Base-by-base conservation (phyloP, 495 filamentous ascomycete species). In the Thozetella sp. region DNA sequence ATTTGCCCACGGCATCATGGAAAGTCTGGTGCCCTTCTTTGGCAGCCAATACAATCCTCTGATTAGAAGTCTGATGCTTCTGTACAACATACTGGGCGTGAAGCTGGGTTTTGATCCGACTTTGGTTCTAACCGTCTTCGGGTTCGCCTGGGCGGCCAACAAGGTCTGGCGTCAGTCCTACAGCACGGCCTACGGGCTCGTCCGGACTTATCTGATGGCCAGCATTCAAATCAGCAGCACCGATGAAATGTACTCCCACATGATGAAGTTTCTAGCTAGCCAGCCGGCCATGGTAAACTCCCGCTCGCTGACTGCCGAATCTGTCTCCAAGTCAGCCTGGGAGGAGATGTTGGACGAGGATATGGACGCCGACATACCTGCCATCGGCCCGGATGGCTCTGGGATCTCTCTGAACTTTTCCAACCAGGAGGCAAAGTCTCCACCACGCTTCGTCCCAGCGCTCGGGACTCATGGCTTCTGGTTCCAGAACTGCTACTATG, bases 231-330 rank as follows among this genome's bases (percentile, higher is more conserved):
- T 91, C 61, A 73, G 76, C 56, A 79, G 76, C 59, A 72, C 73
- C 30, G 87, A 91, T 63, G 82, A 86, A 40, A 84, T 89, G 15
- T 88, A 84, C 69, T 61, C 70, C 12, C 80, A 87, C 57, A 65
- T 88, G 40, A 84, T 90, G 74, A 71, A 78, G 25, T 90, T 85
- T 82, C 75, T 89, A 2, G 80, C 83, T 0, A 65, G 75, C 26
- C 85, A 88, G 58, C 79, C 76, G 9, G 73, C 71, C 46, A 73
- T 83, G 40, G 80, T 77, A 43, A 75, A 76, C 20, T 81, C 83
- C 1, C 79, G 85, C n/a, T 72, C 76, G 9, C 68, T 90, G 24
- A 80, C 80, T 55, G 86, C 86, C 0, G 83, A 87, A 59, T 86
- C 85, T 3, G 74, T 73, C 19, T 72, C 71, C 34, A 80, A 77